phyloP scores from a whole-genome alignment of 1,139 yeast species.

The Lizanozyma gosingica region DNA sequence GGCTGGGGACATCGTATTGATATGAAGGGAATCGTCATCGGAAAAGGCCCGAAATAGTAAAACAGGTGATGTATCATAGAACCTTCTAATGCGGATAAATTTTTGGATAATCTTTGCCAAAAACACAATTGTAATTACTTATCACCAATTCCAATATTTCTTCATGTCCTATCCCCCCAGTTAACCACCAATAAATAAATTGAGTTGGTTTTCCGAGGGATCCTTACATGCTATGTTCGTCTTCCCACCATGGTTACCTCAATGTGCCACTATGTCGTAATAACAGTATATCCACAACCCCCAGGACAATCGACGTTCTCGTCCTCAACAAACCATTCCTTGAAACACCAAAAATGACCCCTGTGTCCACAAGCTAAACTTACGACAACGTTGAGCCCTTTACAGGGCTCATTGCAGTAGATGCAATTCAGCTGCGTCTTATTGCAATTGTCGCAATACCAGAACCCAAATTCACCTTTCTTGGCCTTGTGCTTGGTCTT shows the following conservation, averaged over 20 bases:
- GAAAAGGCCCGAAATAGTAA: no score
- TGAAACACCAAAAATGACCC: conserved; percentile 76
- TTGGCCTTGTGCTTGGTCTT: conserved; percentile 31
- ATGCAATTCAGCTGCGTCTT: conserved; percentile 58
- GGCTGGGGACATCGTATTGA: conserved; percentile 35
- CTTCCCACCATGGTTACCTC: no score
- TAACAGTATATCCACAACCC: conserved; percentile 40
- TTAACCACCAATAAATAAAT: no score
- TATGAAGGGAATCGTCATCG: conserved; percentile 18
- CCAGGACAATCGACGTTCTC: conserved; percentile 71
- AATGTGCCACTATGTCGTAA: neutral
- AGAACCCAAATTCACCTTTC: conserved; percentile 45
- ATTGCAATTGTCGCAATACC: conserved; percentile 78
- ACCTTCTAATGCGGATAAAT: no score
- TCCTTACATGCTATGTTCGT: no score
- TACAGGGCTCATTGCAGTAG: conserved; percentile 73
- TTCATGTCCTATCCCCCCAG: no score
- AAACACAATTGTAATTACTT: no score
- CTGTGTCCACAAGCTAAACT: conserved; percentile 75
- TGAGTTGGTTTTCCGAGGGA: no score
- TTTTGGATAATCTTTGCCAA: no score
- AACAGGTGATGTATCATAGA: no score
- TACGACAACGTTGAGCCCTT: conserved; percentile 61
- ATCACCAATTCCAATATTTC: no score
- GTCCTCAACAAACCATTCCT: conserved; percentile 65